Evolutionary conservation across 768 basidiomycete genomes (phyloP).

Genomic region (Trametes cubensis): DNA sequence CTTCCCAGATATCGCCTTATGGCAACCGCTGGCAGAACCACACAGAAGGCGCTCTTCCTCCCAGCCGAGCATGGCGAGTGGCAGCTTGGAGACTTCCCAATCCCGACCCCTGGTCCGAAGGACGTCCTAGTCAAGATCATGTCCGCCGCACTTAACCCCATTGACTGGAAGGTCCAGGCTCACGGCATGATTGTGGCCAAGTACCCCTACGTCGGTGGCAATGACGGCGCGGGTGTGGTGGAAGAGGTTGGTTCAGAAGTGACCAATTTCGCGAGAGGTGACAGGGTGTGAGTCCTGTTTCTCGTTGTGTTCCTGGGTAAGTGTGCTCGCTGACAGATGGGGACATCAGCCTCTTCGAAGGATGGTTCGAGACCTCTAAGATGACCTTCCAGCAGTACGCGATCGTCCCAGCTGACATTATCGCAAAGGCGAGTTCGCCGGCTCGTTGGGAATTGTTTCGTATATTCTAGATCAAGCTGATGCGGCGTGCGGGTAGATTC

Average conservation of each 20-base stretch:
- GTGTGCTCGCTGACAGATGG: no score
- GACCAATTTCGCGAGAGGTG: constrained; percentile 36
- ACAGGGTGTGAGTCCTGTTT: constrained; percentile 31
- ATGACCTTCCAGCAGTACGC: constrained; percentile 35
- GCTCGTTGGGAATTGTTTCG: not conserved
- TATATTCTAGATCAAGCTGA: no score
- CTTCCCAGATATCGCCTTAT: no score
- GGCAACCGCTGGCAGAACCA: not conserved
- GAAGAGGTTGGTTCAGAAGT: constrained; percentile 41
- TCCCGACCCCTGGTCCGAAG: constrained; percentile 47
- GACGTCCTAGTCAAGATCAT: constrained; percentile 52
- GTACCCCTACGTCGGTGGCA: constrained; percentile 31
- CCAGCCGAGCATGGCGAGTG: not conserved
- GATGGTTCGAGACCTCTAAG: constrained; percentile 16
- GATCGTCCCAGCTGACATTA: constrained; percentile 30
- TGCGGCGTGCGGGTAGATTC: constrained; percentile 34
- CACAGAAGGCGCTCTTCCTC: constrained; percentile 23
- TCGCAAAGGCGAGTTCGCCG: constrained; percentile 25
- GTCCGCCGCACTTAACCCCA: constrained; percentile 53
- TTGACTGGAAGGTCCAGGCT: constrained; percentile 54
- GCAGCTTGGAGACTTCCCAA: not conserved
- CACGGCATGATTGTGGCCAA: constrained; percentile 17
- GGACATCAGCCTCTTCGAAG: constrained; percentile 26
- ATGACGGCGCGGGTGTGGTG: constrained; percentile 23
- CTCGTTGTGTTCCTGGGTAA: no score